These are phyloP conservation scores for Cercospora sp. DNA, from an alignment of 2,329 filamentous ascomycete genomes.

Conservation along the genomic window DNA sequence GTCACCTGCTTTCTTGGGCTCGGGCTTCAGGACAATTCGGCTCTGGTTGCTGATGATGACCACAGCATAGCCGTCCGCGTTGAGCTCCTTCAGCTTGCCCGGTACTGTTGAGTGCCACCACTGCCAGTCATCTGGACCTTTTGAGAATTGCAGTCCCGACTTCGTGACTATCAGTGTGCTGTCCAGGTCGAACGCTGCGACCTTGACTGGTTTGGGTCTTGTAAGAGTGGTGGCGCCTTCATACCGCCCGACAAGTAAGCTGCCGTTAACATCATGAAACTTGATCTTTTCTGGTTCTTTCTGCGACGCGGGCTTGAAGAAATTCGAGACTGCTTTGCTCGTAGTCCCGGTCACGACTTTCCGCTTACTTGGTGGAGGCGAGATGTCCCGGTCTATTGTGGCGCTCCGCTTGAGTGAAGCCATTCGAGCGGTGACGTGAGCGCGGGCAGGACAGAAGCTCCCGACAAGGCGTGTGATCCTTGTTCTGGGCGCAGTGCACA, in stretches of 20 bases:
- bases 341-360: slow-evolving; percentile 57
- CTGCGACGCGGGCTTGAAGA: slow-evolving; percentile 85
- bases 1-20: slow-evolving; percentile 63
- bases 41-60: slow-evolving; percentile 88
- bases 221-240: slow-evolving; percentile 32
- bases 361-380: slow-evolving; percentile 59
- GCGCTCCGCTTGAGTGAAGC: slow-evolving; percentile 41
- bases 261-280: slow-evolving; percentile 69
- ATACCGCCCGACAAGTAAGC: slow-evolving; percentile 76
- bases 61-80: slow-evolving; percentile 72
- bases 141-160: slow-evolving; percentile 77
- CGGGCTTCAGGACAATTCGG: slow-evolving; percentile 71
- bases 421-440: slow-evolving; percentile 7
- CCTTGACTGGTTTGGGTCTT: slow-evolving; percentile 52
- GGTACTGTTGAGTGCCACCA: slow-evolving; percentile 85
- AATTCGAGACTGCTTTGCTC: slow-evolving; percentile 70
- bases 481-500: background rate
- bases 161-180: slow-evolving; percentile 80
- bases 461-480: background rate
- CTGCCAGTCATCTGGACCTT: slow-evolving; percentile 78
- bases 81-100: slow-evolving; percentile 63
- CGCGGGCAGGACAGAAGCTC: background rate
- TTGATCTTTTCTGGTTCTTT: slow-evolving; percentile 74
- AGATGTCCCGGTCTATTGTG: slow-evolving; percentile 50
- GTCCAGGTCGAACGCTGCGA: slow-evolving; percentile 77